Percentiles rank a stretch among this genome's conserved stretches.
These are phyloP conservation scores for Breynia disticha DNA, from an alignment of 441 rosid species.

Conservation along the genomic window DNA sequence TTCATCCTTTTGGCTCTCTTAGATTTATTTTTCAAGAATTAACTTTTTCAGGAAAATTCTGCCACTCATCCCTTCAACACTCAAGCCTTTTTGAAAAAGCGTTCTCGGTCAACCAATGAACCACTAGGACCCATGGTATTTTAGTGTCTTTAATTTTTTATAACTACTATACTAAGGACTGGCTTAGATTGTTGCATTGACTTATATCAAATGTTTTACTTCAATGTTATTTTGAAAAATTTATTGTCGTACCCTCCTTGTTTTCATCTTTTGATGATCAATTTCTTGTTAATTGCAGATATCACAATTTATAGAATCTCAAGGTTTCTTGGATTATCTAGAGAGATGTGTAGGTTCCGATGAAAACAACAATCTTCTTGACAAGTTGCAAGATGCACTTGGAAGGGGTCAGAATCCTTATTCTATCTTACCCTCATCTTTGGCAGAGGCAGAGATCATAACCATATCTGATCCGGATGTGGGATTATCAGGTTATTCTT, in stretches of 20 bases:
- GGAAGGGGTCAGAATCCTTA: constrained; percentile 95
- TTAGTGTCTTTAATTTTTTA: constrained; percentile 9
- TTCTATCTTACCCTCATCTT: constrained; percentile 63
- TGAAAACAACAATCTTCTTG: constrained; percentile 74
- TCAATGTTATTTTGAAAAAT: neutral
- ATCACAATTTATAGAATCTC: constrained; percentile 74
- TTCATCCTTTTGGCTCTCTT: neutral
- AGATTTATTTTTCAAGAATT: constrained; percentile 3
- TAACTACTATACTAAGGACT: neutral
- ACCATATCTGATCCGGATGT: constrained; percentile 83
- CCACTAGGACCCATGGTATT: constrained; percentile 90
- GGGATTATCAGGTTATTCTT: constrained; percentile 57
- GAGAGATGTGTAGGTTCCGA: constrained; percentile 77
- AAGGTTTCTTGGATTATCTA: constrained; percentile 85
- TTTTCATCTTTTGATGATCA: constrained; percentile 4
- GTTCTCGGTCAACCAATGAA: constrained; percentile 84
- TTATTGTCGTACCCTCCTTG: neutral
- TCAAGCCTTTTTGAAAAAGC: constrained; percentile 89
- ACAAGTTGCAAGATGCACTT: constrained; percentile 92
- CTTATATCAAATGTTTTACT: neutral
- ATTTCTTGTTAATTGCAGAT: constrained; percentile 40
- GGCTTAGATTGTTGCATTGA: neutral
- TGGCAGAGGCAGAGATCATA: constrained; percentile 66
- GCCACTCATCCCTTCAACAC: constrained; percentile 58
- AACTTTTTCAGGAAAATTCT: constrained; percentile 56